Percentiles rank a stretch among this genome's conserved stretches.
Evolutionary conservation across 345 rosid species (phyloP).

Genomic region (Pistacia integerrima): DNA sequence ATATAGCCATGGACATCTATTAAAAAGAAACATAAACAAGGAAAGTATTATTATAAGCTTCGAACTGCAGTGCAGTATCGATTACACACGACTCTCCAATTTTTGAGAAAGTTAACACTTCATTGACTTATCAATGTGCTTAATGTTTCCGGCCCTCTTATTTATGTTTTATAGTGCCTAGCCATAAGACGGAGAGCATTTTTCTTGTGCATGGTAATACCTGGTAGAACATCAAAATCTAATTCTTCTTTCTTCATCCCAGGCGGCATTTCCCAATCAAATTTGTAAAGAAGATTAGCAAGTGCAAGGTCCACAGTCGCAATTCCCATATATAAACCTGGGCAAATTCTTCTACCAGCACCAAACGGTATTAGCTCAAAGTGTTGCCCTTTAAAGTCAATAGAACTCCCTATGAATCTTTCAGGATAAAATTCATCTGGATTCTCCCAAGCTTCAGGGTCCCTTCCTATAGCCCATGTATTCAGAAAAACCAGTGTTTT

Average conservation of each 20-base stretch:
- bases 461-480: slow-evolving; percentile 45
- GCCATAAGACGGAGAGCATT: slow-evolving; percentile 13
- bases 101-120: no score
- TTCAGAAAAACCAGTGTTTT: neutral
- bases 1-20: no score
- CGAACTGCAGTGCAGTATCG: no score
- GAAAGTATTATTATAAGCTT: no score
- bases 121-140: no score
- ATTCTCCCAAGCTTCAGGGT: neutral
- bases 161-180: no score
- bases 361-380: slow-evolving; percentile 34
- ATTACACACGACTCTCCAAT: no score
- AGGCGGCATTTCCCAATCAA: slow-evolving; percentile 16
- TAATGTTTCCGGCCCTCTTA: slow-evolving; percentile 5
- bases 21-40: neutral
- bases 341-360: slow-evolving; percentile 36
- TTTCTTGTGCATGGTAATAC: slow-evolving; percentile 6
- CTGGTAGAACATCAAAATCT: neutral
- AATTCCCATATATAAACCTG: slow-evolving; percentile 18
- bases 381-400: slow-evolving; percentile 28
- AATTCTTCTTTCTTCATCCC: neutral
- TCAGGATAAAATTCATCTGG: neutral
- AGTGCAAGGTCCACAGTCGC: slow-evolving; percentile 24
- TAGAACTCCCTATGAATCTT: neutral
- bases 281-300: slow-evolving; percentile 30